Base-by-base conservation (phyloP, 2,329 filamentous ascomycete genomes). In the Fusarium sp. region DNA sequence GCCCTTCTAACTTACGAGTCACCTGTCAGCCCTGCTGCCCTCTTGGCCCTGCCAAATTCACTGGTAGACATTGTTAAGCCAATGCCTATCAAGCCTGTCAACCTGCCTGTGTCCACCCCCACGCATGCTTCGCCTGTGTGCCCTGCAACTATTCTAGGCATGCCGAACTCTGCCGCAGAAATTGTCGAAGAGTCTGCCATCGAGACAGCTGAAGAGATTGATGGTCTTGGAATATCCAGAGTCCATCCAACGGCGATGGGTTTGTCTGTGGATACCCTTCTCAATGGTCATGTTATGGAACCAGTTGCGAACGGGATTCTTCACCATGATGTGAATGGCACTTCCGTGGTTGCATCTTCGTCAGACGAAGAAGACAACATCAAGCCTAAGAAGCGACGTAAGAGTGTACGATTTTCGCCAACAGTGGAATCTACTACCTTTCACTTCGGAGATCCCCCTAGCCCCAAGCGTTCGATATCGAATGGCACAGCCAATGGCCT, bases 361-460 rank as follows among this genome's bases (percentile, higher is more conserved):
- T 73, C 73, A 39, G 77, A 78, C 51, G 63, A 63, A 6, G 58
- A 60, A n/a, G 78, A 78, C 22, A 61, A 44, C 12, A 55, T 61
- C 5, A 78, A 76, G 35, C 47, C 70, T 1, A 47, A 78, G 12
- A 88, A 86, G 75, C 83, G 85, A 41, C 83, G 82, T 45, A 94
- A 94, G 82, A 91, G 88, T 62, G 92, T 94, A 5, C 89, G 91
- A 14, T 94, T 94, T 77, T 93, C 92, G 8, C 88, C 91, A 2
- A 88, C 86, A 20, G 89, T 93, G 3, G 88, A 92, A 77, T 90
- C 91, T 14, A 89, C 90, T 4, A 91, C 91, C 1, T 91, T 91
- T 70, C 78, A 86, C 50, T 80, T 84, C 26, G 82, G 81, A 1
- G 88, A 90, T 44, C 87, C 88, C 17, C 89, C 85, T 9, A 89